Conservation (phyloP, 768 basidiomycete species). For the Chalciporus sphaerocephalus region DNA sequence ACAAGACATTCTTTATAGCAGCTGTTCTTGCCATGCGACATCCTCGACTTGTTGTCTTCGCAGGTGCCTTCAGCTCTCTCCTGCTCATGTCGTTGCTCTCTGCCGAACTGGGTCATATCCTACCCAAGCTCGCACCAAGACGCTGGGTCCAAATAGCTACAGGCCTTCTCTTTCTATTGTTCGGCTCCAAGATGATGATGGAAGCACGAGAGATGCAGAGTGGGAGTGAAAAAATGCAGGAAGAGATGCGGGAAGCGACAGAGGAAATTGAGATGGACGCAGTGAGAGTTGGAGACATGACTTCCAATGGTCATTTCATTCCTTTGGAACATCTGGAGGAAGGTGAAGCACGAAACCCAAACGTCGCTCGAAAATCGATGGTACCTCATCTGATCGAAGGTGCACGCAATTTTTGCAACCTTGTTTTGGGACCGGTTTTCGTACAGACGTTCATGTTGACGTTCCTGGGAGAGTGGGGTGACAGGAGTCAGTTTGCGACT, state of each 20-base stretch:
- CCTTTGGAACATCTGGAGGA: conserved; percentile 77
- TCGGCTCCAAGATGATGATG: conserved; percentile 84
- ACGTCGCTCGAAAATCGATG: conserved; percentile 15
- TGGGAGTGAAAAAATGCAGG: conserved; percentile 77
- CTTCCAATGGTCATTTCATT: conserved; percentile 41
- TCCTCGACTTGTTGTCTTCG: conserved; percentile 79
- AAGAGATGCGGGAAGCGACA: conserved; percentile 95
- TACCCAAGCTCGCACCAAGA: conserved; percentile 76
- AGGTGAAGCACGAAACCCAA: conserved; percentile 36
- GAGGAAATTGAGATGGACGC: conserved; percentile 90
- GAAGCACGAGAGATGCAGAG: conserved; percentile 79
- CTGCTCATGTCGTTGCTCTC: conserved; percentile 92
- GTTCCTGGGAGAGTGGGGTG: conserved; percentile 99
- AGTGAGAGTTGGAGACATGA: conserved; percentile 35
- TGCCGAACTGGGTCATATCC: conserved; percentile 87
- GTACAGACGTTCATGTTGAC: conserved; percentile 93
- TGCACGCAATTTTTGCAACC: conserved; percentile 73
- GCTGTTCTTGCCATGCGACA: conserved; percentile 94
- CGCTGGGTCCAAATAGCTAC: conserved; percentile 69
- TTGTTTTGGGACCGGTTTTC: conserved; percentile 88
- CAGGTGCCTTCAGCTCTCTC: conserved; percentile 83
- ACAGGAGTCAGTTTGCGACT: conserved; percentile 94
- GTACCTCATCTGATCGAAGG: conserved; percentile 48
- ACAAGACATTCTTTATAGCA: conserved; percentile 89
- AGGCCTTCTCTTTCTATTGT: conserved; percentile 80